Percentiles rank a stretch among this genome's conserved stretches.
Evolutionary conservation across 1,139 yeast genomes (phyloP).

Genomic region (Waltiozyma sp.): DNA sequence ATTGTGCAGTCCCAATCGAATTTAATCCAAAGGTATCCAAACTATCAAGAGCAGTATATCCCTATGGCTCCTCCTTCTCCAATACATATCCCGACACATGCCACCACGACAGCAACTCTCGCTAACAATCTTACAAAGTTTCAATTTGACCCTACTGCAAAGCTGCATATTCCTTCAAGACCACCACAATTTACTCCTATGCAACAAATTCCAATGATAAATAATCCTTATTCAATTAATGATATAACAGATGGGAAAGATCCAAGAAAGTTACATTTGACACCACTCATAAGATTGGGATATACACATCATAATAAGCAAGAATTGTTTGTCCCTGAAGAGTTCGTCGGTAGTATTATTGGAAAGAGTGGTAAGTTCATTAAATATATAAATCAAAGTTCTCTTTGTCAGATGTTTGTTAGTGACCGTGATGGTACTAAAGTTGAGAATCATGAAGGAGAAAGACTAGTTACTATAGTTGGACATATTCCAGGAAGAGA

Average conservation of each 20-base stretch:
- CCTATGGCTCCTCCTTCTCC: neutral
- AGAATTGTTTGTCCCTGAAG: constrained; percentile 66
- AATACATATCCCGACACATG: neutral
- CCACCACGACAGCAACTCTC: constrained; percentile 16
- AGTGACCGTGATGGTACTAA: constrained; percentile 31
- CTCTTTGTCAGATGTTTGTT: constrained; percentile 69
- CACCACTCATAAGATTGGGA: neutral
- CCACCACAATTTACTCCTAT: neutral
- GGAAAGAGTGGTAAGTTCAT: constrained; percentile 83
- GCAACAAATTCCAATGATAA: neutral
- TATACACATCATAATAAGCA: constrained; percentile 24
- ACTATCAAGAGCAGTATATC: neutral
- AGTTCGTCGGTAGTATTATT: constrained; percentile 72
- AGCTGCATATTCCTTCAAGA: neutral
- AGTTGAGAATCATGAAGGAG: constrained; percentile 18
- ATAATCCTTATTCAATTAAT: neutral
- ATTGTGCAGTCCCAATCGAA: neutral
- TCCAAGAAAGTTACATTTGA: neutral
- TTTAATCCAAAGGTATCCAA: neutral
- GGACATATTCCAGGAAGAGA: constrained; percentile 65
- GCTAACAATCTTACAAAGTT: neutral
- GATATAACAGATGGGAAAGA: neutral
- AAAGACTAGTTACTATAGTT: constrained; percentile 58
- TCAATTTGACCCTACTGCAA: neutral
- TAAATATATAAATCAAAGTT: constrained; percentile 63